phyloP scores from a whole-genome alignment of 805 yeast species.

The Ogataea nakhonphanomensis region DNA sequence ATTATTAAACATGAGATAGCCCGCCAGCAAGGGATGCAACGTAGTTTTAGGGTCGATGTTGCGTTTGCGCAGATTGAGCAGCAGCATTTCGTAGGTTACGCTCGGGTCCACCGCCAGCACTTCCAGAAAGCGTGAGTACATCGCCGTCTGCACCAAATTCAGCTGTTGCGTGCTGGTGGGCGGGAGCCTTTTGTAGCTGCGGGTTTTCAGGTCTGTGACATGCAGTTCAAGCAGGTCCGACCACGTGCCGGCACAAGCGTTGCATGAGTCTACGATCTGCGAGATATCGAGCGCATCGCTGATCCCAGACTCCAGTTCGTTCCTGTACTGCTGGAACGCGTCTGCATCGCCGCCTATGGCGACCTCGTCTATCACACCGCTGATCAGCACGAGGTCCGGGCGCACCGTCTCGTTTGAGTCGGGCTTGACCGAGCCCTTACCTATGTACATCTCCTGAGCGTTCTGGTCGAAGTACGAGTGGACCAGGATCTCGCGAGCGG shows the following conservation, averaged over 20 bases:
- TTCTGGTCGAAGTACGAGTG: slow-evolving; percentile 44
- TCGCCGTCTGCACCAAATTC: slow-evolving; percentile 57
- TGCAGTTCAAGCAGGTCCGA: slow-evolving; percentile 27
- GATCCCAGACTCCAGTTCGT: slow-evolving; percentile 16
- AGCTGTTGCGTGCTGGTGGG: slow-evolving; percentile 47
- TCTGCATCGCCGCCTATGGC: slow-evolving; percentile 17
- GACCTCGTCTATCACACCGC: slow-evolving; percentile 64
- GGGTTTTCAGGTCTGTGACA: slow-evolving; percentile 61
- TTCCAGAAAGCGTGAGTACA: slow-evolving; percentile 51
- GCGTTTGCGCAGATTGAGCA: slow-evolving; percentile 46
- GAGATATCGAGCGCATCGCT: slow-evolving; percentile 19
- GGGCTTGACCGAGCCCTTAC: not conserved
- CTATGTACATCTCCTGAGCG: slow-evolving; percentile 9
- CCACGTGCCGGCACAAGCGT: slow-evolving; percentile 22
- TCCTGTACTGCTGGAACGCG: slow-evolving; percentile 21
- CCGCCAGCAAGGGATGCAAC: slow-evolving; percentile 38
- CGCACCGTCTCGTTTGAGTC: not conserved
- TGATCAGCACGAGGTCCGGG: slow-evolving; percentile 41
- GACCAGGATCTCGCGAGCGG: slow-evolving; percentile 61
- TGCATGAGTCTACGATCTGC: slow-evolving; percentile 16
- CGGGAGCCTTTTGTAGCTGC: slow-evolving; percentile 45
- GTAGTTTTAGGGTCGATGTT: slow-evolving; percentile 47
- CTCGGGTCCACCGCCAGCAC: slow-evolving; percentile 28
- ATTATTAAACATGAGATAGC: slow-evolving; percentile 38
- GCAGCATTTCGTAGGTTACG: slow-evolving; percentile 40